These are phyloP conservation scores for Cubamyces lactineus DNA, from an alignment of 768 basidiomycete genomes.

Conservation along the genomic window DNA sequence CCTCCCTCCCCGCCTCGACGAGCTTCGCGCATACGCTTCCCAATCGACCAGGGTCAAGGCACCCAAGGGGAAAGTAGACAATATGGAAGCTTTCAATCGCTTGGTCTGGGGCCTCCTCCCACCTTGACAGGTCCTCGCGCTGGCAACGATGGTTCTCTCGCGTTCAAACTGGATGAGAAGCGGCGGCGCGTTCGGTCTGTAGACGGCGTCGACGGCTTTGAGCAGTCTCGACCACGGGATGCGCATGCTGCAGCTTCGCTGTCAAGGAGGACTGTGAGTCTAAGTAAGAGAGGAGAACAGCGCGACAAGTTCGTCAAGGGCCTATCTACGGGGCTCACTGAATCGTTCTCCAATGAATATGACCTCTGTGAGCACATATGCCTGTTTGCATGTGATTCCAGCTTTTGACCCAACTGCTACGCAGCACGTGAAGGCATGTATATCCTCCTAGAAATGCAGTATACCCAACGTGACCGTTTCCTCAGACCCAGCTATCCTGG, in stretches of 20 bases:
- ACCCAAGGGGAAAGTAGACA: constrained; percentile 6
- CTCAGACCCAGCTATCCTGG: constrained; percentile 76
- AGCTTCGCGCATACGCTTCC: constrained; percentile 40
- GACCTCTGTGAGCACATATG: constrained; percentile 62
- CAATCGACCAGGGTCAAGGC: constrained; percentile 25
- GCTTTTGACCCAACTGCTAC: constrained; percentile 15
- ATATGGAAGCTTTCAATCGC: constrained; percentile 20
- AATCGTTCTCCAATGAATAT: constrained; percentile 73
- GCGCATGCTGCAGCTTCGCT: background rate
- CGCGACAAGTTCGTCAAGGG: constrained; percentile 12
- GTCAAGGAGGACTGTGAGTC: constrained; percentile 10
- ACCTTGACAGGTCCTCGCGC: constrained; percentile 17
- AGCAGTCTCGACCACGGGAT: constrained; percentile 4
- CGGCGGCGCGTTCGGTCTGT: constrained; percentile 38
- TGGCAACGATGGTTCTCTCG: constrained; percentile 4
- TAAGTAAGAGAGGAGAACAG: constrained; percentile 18
- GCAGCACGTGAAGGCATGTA: constrained; percentile 75
- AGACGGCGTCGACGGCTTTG: constrained; percentile 23
- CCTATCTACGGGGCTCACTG: constrained; percentile 10
- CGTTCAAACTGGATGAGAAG: constrained; percentile 26
- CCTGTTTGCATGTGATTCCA: background rate
- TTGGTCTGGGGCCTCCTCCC: constrained; percentile 36
- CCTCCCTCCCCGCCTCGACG: constrained; percentile 15
- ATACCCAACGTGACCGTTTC: background rate
- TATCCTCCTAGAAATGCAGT: too few species aligned